These are phyloP conservation scores for Alternaria triticina DNA, from an alignment of 2,329 filamentous ascomycete genomes.

Conservation along the genomic window DNA sequence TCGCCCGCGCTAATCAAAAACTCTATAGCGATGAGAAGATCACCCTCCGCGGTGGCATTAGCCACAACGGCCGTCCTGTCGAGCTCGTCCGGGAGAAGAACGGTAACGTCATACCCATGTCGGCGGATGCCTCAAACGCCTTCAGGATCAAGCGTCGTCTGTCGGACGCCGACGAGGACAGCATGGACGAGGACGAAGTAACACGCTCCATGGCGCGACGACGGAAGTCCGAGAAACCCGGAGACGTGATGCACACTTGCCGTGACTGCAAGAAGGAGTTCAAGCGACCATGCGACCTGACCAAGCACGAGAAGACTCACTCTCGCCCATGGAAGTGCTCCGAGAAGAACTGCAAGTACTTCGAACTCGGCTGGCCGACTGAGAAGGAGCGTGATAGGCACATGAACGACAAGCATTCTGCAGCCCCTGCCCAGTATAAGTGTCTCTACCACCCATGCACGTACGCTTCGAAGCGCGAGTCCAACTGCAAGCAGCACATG, in stretches of 20 bases:
- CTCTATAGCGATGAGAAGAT: slow-evolving; percentile 70
- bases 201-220: slow-evolving; percentile 93
- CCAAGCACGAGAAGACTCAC: slow-evolving; percentile 98
- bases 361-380: slow-evolving; percentile 89
- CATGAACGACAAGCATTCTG: slow-evolving; percentile 93
- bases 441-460: slow-evolving; percentile 84
- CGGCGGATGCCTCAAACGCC: slow-evolving; percentile 61
- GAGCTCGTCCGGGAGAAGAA: slow-evolving; percentile 84
- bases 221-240: slow-evolving; percentile 88
- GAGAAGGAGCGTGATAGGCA: slow-evolving; percentile 98
- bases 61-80: slow-evolving; percentile 79
- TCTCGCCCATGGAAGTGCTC: slow-evolving; percentile 95
- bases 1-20: slow-evolving; percentile 30
- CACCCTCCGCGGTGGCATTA: slow-evolving; percentile 79
- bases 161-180: slow-evolving; percentile 58
- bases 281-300: slow-evolving; percentile 95
- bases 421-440: slow-evolving; percentile 78
- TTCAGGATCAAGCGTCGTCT: slow-evolving; percentile 65
- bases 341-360: slow-evolving; percentile 83
- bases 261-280: slow-evolving; percentile 85
- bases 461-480: slow-evolving; percentile 94
- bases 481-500: slow-evolving; percentile 99
- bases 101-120: slow-evolving; percentile 79
- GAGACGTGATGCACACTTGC: slow-evolving; percentile 83
- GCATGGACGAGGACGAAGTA: slow-evolving; percentile 80